Evolutionary conservation across 371 early-diverging fungal species (phyloP), one percentile per base, ranked within the genome.

Genomic region (Rhizomucor pusillus): DNA sequence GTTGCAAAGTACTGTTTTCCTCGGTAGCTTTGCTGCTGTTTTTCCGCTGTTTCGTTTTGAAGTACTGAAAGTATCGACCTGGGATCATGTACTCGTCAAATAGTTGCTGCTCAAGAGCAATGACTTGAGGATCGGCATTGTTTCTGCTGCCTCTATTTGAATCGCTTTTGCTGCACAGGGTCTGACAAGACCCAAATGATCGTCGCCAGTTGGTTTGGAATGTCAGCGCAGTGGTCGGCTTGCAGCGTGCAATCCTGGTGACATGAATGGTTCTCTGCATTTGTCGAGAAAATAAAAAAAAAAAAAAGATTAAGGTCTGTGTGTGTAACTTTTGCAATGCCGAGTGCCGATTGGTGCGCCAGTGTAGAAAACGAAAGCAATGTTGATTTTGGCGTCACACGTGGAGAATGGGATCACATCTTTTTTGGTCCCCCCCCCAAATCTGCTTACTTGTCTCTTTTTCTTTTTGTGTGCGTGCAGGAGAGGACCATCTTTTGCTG

Each of bases 11-110:
- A 19, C 22, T 41, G 47, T 24, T 47, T 55, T 44, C 13, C 24
- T 36, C 18, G 46, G 7, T 7, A 29, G 29, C 29, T 5, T 29
- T 3, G 29, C 7, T 29, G 29, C 7, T 29, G 5, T 29, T 29
- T 56, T 33, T 37, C 29, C 22, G 19, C 34, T 52, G 44, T 12
- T 43, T 44, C 20, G 49, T 35, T 35, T 71, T 69, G 33, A 75
- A 69, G 35, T 54, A 75, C 1, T 45, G 56, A 6, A 69, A 47
- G 41, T 40, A 60, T 44, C 63, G 69, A 12, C 75, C 75, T 10
- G 75, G 75, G 14, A 75, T 67, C 75, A 75, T 69, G 13, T 52
- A 59, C 5, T 69, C 67, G 24, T 66, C 47, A 24, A 69, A 22
- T 19, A 49, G 19, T 29, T 57, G 49, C 9, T 56, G 59, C n/a